Percentiles rank a stretch among this genome's conserved stretches.
Evolutionary conservation across 441 rosid genomes (phyloP).

Genomic region (Francoa sonchifolia): DNA sequence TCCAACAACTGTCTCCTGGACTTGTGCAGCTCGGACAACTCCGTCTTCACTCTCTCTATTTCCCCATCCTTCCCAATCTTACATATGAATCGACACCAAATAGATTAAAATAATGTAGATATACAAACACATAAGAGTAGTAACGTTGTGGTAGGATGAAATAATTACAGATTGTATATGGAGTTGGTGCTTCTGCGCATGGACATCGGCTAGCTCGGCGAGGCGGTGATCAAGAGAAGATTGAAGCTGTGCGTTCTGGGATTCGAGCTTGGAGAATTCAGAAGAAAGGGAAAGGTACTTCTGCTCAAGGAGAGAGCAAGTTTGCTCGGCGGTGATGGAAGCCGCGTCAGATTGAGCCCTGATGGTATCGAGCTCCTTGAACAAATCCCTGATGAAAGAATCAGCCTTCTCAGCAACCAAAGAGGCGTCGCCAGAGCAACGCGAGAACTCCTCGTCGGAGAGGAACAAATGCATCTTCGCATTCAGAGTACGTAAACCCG

Average conservation of each 20-base stretch:
- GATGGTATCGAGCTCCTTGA: conserved; percentile 53
- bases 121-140: background rate
- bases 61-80: conserved; percentile 85
- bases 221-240: conserved; percentile 54
- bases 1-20: conserved; percentile 82
- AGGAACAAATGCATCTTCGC: conserved; percentile 63
- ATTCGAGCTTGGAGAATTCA: conserved; percentile 54
- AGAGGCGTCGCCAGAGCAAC: conserved; percentile 45
- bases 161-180: conserved; percentile 47
- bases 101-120: background rate
- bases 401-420: conserved; percentile 73
- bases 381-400: conserved; percentile 45
- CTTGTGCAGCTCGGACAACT: conserved; percentile 63
- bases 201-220: conserved; percentile 59
- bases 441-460: conserved; percentile 74
- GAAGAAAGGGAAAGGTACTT: conserved; percentile 64
- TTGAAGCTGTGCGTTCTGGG: conserved; percentile 54
- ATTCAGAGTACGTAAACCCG: background rate
- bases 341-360: conserved; percentile 81
- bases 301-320: conserved; percentile 88
- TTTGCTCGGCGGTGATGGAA: conserved; percentile 88
- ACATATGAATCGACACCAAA: background rate
- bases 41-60: conserved; percentile 52
- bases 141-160: background rate
- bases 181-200: conserved; percentile 76